These are phyloP conservation scores for Sphaceloma murrayae DNA, from an alignment of 2,329 filamentous ascomycete genomes.

Conservation along the genomic window DNA sequence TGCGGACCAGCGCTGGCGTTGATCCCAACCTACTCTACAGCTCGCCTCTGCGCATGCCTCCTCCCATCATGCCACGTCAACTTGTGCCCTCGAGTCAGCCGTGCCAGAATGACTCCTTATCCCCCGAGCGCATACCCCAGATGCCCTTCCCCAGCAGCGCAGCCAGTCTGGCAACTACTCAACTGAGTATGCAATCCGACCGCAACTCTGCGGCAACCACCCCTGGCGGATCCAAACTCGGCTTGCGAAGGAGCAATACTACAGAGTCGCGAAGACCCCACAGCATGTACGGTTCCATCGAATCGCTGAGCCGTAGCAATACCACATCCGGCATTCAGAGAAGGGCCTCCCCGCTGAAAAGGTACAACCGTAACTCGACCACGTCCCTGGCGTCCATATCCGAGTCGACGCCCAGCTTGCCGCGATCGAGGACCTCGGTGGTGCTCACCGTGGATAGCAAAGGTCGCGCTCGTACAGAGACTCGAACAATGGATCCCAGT, in stretches of 20 bases:
- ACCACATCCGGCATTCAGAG: constrained; percentile 32
- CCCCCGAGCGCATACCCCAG: constrained; percentile 12
- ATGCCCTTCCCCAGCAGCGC: constrained; percentile 9
- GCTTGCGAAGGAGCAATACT: constrained; percentile 39
- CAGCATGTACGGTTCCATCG: constrained; percentile 23
- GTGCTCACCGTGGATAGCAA: constrained; percentile 38
- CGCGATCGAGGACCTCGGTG: constrained; percentile 31
- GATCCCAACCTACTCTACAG: constrained; percentile 39
- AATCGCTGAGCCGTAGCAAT: constrained; percentile 25
- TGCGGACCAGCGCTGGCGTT: constrained; percentile 32
- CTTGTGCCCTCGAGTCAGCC: constrained; percentile 5
- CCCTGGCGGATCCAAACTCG: constrained; percentile 21
- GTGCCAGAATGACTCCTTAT: constrained; percentile 13
- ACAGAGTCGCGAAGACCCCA: constrained; percentile 28
- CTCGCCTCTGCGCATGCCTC: constrained; percentile 23
- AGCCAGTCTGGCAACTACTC: constrained; percentile 6
- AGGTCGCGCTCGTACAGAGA: constrained; percentile 40
- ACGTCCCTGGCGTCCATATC: constrained; percentile 37
- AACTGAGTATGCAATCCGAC: constrained; percentile 10
- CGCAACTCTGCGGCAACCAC: background rate
- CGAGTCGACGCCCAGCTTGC: constrained; percentile 32
- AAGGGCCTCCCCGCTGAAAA: constrained; percentile 40
- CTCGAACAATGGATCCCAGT: constrained; percentile 30
- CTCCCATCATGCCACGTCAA: constrained; percentile 4
- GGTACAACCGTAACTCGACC: constrained; percentile 29